Evolutionary conservation across 139 green algal genomes (phyloP), one percentile per base, ranked within the genome.

Genomic region (Micractinium sp.): DNA sequence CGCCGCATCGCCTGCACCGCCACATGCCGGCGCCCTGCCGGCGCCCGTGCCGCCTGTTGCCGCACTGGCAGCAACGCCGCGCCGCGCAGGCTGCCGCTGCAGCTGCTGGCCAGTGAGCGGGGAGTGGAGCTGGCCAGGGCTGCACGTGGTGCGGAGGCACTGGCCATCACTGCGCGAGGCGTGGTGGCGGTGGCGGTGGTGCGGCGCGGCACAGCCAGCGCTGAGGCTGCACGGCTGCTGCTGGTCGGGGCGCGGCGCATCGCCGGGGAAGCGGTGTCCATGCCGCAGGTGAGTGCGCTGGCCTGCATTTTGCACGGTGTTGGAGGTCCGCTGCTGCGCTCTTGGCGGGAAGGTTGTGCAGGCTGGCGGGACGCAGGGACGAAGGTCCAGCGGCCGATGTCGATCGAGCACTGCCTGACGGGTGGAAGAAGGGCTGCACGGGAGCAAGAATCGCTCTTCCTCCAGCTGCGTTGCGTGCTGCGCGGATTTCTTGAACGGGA

Each of bases 21-120:
- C 41, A 82, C 85, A 15, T 81, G 83, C 35, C 83, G 67, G 38
- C 69, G 73, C 38, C 67, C 39, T 4, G 47, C 47, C 22, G 60
- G 18, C 31, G 79, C 47, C 16, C 29, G 83, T 3, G 67, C n/a
- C 3, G n/a, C 14, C 53, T 36, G 71, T 33, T 38, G 83, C 83
- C 16, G 67, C 1, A 14, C 83, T 35, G 39, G 71, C 22, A 27
- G 71, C 38, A 82, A 47, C 36, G 53, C 13, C n/a, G 53, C 56
- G 71, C 85, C 85, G 2, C 71, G 33, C 71, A 88, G 31, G 35
- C 53, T 47, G 85, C 85, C 77, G 75, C 33, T 36, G 56, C 81
- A 35, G 29, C 41, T 41, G 78, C 31, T 33, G 7, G 71, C 47
- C 47, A 56, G 47, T 9, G 47, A 9, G 7, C 47, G 7, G 47